A percentile compares a stretch with the other conserved stretches of the same genome.
Conservation (phyloP, 176 grass and related monocot genomes). For the Alloteropsis semialata region DNA sequence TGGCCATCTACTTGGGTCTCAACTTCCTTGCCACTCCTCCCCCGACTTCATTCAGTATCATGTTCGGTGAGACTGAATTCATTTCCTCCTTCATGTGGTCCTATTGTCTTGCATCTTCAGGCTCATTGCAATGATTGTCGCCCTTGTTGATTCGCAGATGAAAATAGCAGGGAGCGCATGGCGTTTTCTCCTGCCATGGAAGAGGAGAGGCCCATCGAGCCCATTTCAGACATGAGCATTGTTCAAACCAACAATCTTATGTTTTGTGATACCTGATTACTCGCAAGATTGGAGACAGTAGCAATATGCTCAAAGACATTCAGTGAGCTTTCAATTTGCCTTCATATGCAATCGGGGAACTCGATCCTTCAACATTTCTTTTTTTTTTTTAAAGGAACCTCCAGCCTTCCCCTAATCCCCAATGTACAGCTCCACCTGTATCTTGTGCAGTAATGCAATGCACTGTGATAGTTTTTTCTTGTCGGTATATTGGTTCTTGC, state of each 20-base stretch:
- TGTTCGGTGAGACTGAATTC: slow-evolving; percentile 48
- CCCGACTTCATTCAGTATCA: slow-evolving; percentile 44
- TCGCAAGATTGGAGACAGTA: background rate
- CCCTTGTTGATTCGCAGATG: background rate
- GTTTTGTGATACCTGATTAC: slow-evolving; percentile 29
- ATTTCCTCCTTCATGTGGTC: background rate
- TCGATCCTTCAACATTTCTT: too few relatives aligned
- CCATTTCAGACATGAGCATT: slow-evolving; percentile 40
- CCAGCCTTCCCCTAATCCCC: background rate
- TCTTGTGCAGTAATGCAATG: background rate
- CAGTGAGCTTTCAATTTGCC: background rate
- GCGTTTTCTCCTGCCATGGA: background rate
- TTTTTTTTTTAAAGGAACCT: too few relatives aligned
- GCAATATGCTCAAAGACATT: background rate
- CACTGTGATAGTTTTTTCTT: background rate
- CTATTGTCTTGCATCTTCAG: too few relatives aligned
- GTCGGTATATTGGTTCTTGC: background rate
- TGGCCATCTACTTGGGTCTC: slow-evolving; percentile 55
- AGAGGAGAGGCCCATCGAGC: slow-evolving; percentile 32
- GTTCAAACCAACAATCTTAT: slow-evolving; percentile 43
- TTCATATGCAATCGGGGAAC: background rate
- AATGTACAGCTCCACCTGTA: background rate
- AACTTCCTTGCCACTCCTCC: slow-evolving; percentile 61
- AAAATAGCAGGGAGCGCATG: slow-evolving; percentile 14
- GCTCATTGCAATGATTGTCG: background rate